phyloP scores from a whole-genome alignment of 441 rosid genomes.

The Eruca vesicaria region DNA sequence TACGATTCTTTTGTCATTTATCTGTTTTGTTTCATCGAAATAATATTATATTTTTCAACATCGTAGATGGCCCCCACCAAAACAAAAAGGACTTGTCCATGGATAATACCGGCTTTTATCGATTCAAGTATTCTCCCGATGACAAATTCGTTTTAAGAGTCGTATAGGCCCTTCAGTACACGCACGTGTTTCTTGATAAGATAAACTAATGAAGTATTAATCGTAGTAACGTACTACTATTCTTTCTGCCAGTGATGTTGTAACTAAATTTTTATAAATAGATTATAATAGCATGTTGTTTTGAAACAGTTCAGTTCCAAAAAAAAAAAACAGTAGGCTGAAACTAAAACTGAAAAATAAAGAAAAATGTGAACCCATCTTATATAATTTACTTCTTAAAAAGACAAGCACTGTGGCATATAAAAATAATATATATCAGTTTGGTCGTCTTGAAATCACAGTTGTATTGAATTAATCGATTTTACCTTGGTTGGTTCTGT shows the following conservation, averaged over 20 bases:
- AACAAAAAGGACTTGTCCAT: conserved; percentile 4
- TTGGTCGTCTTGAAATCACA: not conserved
- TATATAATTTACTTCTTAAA: not conserved
- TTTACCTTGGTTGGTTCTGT: not conserved
- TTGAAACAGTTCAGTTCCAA: no score
- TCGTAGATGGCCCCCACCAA: conserved; percentile 34
- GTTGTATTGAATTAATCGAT: not conserved
- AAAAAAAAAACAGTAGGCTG: not conserved
- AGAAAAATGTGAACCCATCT: not conserved
- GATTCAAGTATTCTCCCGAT: not conserved
- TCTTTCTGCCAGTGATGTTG: not conserved
- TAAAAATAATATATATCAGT: not conserved
- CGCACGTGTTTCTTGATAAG: not conserved
- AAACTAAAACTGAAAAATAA: not conserved
- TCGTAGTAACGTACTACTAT: not conserved
- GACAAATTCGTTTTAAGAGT: not conserved
- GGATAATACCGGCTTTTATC: not conserved
- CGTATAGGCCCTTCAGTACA: not conserved
- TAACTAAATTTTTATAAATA: not conserved
- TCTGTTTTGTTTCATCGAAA: conserved; percentile 6
- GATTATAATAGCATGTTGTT: not conserved
- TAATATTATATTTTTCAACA: not conserved
- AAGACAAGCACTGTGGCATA: not conserved
- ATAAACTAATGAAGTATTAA: not conserved
- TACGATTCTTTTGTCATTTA: not conserved